A percentile compares a stretch with the other conserved stretches of the same genome.
These are phyloP conservation scores for Aquilaria malaccensis DNA, from an alignment of 345 rosid species.

Conservation along the genomic window DNA sequence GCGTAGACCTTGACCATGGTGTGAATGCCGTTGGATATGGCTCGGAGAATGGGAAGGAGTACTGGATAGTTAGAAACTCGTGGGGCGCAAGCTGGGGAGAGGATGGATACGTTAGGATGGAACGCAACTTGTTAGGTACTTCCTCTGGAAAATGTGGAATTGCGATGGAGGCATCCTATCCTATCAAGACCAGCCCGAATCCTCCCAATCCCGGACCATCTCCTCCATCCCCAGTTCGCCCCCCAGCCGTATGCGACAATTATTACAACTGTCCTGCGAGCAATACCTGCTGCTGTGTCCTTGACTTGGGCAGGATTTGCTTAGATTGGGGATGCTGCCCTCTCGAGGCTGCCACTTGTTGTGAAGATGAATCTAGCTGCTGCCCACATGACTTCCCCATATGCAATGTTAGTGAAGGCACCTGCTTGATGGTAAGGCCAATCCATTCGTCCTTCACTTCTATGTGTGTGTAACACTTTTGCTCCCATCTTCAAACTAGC, in stretches of 20 bases:
- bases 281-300: slow-evolving; percentile 84
- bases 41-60: slow-evolving; percentile 61
- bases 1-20: slow-evolving; percentile 80
- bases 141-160: slow-evolving; percentile 80
- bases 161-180: slow-evolving; percentile 79
- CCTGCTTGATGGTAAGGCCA: slow-evolving; percentile 55
- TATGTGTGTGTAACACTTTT: neutral
- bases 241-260: slow-evolving; percentile 66
- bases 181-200: slow-evolving; percentile 68
- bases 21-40: slow-evolving; percentile 91
- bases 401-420: slow-evolving; percentile 53
- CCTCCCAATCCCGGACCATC: slow-evolving; percentile 97
- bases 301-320: slow-evolving; percentile 49
- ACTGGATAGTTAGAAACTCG: slow-evolving; percentile 82
- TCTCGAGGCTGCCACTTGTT: slow-evolving; percentile 77
- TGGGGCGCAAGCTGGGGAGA: slow-evolving; percentile 93
- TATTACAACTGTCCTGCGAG: slow-evolving; percentile 62
- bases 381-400: slow-evolving; percentile 86
- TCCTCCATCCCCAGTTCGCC: slow-evolving; percentile 80
- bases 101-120: slow-evolving; percentile 70
- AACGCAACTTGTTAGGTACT: slow-evolving; percentile 30
- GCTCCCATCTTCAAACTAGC: neutral
- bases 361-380: slow-evolving; percentile 73
- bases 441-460: too few relatives aligned
- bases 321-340: slow-evolving; percentile 98